Percentiles rank a stretch among this genome's conserved stretches.
Evolutionary conservation across 768 basidiomycete genomes (phyloP).

Genomic region (Pisolithus sp.): DNA sequence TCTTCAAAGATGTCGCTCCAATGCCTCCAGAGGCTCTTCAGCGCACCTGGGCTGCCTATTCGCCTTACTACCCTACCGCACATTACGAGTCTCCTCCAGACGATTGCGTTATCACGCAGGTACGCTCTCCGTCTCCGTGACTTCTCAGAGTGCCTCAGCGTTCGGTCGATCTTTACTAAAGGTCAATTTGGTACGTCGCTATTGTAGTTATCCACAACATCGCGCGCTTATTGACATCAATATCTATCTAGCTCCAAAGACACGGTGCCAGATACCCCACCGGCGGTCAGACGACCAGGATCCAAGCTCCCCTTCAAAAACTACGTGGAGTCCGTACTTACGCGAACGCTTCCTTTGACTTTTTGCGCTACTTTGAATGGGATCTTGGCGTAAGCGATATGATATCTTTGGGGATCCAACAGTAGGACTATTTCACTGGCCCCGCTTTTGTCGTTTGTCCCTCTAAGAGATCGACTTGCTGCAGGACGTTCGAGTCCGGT

Average conservation of each 20-base stretch:
- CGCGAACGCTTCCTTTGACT: conserved; percentile 43
- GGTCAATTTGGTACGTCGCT: conserved; percentile 25
- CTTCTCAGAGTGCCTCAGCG: background rate
- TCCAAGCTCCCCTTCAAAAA: conserved; percentile 45
- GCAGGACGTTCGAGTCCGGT: conserved; percentile 49
- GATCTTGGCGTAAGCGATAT: conserved; percentile 52
- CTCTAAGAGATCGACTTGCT: background rate
- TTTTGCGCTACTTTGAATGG: conserved; percentile 54
- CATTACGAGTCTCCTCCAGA: conserved; percentile 41
- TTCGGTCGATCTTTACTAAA: conserved; percentile 1
- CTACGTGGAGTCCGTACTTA: conserved; percentile 43
- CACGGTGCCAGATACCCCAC: conserved; percentile 82
- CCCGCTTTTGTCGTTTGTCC: background rate
- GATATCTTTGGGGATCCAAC: conserved; percentile 58
- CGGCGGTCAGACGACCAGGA: conserved; percentile 33
- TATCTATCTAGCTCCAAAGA: conserved; percentile 53
- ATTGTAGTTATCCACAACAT: too few species aligned
- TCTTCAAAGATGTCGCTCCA: background rate
- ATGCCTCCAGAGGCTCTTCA: conserved; percentile 16
- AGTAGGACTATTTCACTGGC: conserved; percentile 48
- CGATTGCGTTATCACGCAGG: conserved; percentile 52
- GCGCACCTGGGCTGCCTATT: conserved; percentile 52
- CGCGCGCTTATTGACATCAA: conserved; percentile 1
- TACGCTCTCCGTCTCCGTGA: conserved; percentile 16
- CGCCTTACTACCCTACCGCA: conserved; percentile 49